Evolutionary conservation across 2,329 filamentous ascomycete genomes (phyloP).

Genomic region (Ophiostoma tasmaniense): DNA sequence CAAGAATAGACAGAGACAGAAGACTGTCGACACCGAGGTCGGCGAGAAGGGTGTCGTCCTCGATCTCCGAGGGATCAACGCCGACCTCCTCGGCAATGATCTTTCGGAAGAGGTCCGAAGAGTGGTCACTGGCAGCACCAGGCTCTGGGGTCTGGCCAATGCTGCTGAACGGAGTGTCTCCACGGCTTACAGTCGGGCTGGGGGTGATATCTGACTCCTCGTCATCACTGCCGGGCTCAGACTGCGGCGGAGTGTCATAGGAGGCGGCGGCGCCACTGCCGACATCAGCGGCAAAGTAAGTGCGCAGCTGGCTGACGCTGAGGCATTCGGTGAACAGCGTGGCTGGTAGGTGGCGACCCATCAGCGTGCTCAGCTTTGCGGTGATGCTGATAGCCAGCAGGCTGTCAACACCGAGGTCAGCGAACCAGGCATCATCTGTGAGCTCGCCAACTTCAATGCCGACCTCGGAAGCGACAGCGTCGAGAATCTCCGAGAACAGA

Average conservation of each 20-base stretch:
- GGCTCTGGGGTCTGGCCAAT: conserved; percentile 25
- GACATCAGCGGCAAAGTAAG: conserved; percentile 31
- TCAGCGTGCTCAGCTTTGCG: conserved; percentile 48
- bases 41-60: conserved; percentile 45
- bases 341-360: conserved; percentile 46
- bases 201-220: conserved; percentile 39
- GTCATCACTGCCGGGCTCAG: conserved; percentile 37
- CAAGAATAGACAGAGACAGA: conserved; percentile 48
- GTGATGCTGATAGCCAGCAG: conserved; percentile 51
- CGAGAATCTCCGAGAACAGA: conserved; percentile 38
- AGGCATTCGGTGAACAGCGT: conserved; percentile 47
- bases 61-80: conserved; percentile 56
- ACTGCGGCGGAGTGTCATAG: conserved; percentile 14
- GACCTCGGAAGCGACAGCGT: conserved; percentile 48
- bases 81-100: conserved; percentile 66
- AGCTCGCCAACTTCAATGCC: conserved; percentile 47
- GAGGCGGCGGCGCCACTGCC: conserved; percentile 19
- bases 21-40: conserved; percentile 52
- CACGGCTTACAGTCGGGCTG: conserved; percentile 46
- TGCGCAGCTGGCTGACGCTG: conserved; percentile 46
- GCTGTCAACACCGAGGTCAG: conserved; percentile 52
- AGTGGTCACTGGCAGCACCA: conserved; percentile 32
- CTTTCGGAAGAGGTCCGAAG: conserved; percentile 42
- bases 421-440: conserved; percentile 47
- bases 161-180: conserved; percentile 41